Conservation (phyloP, 2,329 filamentous ascomycete species). For the Orbilia brochopaga region DNA sequence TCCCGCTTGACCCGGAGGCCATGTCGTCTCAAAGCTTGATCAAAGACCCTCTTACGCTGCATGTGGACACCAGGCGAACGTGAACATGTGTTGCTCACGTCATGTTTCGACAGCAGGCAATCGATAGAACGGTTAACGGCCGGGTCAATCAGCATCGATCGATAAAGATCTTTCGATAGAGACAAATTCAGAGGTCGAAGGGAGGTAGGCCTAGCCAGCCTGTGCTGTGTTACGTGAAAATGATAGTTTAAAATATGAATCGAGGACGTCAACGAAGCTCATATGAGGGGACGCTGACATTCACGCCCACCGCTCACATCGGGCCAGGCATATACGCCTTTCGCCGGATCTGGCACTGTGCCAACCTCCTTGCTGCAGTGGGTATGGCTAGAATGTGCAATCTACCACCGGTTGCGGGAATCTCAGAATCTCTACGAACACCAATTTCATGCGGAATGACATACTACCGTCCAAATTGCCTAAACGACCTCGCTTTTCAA, state of each 20-base stretch:
- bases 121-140: background rate
- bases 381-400: slow-evolving; percentile 14
- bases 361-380: slow-evolving; percentile 19
- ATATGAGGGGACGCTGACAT: background rate
- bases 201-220: too few relatives aligned
- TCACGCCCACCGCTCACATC: background rate
- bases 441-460: background rate
- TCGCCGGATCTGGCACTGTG: slow-evolving; percentile 27
- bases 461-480: background rate
- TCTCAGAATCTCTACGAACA: background rate
- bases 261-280: slow-evolving; percentile 8
- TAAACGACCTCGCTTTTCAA: background rate
- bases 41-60: background rate
- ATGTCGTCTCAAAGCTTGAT: slow-evolving; percentile 13
- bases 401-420: slow-evolving; percentile 19
- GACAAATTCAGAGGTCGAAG: too few relatives aligned
- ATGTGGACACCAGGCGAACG: background rate
- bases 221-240: background rate
- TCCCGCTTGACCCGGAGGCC: background rate
- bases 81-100: slow-evolving; percentile 21
- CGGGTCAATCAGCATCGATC: too few relatives aligned
- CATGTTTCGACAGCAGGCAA: slow-evolving; percentile 9
- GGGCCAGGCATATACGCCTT: slow-evolving; percentile 7
- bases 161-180: too few relatives aligned
- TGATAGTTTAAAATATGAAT: background rate